Conservation (phyloP, 805 yeast species). For the Suhomyces canberraensis region DNA sequence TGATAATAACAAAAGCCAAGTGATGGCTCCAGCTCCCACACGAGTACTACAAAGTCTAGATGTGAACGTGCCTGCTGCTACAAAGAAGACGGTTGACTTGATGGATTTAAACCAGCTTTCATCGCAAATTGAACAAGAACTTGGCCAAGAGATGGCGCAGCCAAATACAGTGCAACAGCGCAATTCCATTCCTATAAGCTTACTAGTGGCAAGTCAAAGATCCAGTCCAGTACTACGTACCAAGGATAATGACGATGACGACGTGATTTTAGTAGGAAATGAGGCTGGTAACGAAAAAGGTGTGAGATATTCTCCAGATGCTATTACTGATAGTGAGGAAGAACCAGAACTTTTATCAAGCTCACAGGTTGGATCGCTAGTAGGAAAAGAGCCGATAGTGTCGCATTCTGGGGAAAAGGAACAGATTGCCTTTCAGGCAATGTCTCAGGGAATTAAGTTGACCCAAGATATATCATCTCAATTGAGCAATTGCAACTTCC, state of each 20-base stretch:
- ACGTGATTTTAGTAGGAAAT: constrained; percentile 1
- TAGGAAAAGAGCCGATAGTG: too few relatives aligned
- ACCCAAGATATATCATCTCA: not conserved
- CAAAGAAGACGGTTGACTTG: not conserved
- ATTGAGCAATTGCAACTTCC: constrained; percentile 6
- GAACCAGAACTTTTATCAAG: constrained; percentile 10
- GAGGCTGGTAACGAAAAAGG: not conserved
- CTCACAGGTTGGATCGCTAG: too few relatives aligned
- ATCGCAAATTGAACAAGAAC: not conserved
- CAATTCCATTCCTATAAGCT: not conserved
- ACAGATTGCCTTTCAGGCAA: not conserved
- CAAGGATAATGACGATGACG: constrained; percentile 2
- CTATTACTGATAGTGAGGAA: constrained; percentile 13
- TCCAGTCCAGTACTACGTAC: not conserved
- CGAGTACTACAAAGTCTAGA: not conserved
- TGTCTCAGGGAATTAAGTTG: not conserved
- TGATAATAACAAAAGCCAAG: not conserved
- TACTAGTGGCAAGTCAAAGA: not conserved
- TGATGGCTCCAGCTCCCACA: not conserved
- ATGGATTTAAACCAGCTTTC: not conserved
- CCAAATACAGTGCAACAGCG: not conserved
- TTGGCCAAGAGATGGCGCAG: not conserved
- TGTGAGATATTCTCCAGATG: not conserved
- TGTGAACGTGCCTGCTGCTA: not conserved
- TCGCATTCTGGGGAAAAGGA: not conserved